Conservation (phyloP, 768 basidiomycete species). For the Russula emetica region DNA sequence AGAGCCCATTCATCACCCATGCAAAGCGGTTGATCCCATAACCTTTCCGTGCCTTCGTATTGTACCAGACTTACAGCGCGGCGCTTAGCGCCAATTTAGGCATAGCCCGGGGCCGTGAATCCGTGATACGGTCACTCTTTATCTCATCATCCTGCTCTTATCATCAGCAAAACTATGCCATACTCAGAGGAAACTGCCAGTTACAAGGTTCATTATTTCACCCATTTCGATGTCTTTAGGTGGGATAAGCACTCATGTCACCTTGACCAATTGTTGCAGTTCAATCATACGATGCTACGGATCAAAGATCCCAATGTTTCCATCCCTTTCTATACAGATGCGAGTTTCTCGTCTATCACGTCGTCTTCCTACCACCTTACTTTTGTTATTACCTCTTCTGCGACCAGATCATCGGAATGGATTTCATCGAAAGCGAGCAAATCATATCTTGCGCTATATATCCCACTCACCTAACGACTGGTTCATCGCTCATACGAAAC, state of each 20-base stretch:
- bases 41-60: no score
- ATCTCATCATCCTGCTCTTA: neutral
- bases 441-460: neutral
- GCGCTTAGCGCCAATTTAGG: no score
- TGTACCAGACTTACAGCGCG: no score
- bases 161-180: conserved; percentile 15
- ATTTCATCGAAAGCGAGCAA: conserved; percentile 31
- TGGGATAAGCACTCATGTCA: neutral
- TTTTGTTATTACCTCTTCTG: neutral
- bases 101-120: no score
- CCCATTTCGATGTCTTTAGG: neutral
- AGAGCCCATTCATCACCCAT: no score
- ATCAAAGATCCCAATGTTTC: conserved; percentile 84
- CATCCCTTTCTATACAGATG: conserved; percentile 74
- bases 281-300: conserved; percentile 87
- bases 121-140: no score
- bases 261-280: conserved; percentile 38
- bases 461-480: neutral
- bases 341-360: conserved; percentile 31
- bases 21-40: no score
- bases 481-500: neutral
- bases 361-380: neutral
- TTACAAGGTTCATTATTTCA: conserved; percentile 16
- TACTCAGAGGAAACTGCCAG: conserved; percentile 26
- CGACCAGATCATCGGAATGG: conserved; percentile 34